Evolutionary conservation across 768 basidiomycete genomes (phyloP), one percentile per base, ranked within the genome.

Genomic region (Leccinum barrowsii): DNA sequence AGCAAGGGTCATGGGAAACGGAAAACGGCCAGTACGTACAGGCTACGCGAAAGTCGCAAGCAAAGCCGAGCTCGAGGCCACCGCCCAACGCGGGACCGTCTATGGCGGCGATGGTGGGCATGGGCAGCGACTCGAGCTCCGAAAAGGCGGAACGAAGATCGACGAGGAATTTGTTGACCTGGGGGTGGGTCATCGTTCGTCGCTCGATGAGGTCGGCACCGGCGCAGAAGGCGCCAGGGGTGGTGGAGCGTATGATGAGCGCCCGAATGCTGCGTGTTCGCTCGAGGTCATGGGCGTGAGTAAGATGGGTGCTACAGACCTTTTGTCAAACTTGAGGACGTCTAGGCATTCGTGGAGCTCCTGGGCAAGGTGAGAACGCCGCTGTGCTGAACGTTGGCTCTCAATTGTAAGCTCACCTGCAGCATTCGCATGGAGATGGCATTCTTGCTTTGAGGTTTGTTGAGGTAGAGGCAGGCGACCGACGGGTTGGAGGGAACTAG

Each of bases 71-170:
- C 72, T 98, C 94, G 28, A 94, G 79, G 2, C 94, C 94, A n/a
- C 94, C 94, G 10, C 94, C 94, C 0, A 98, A 79, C 8, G 94
- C 94, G 19, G 91, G 92, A 0, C 94, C 94, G 69, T 97, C 94
- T 44, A 98, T 90, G 5, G 94, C 92, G 35, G 90, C 90, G 56
- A 97, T 90, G 15, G 92, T 95, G 4, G 94, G 94, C 77, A 95
- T 83, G 5, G 89, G 88, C 34, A 96, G 76, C 42, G 79, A 77
- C 74, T 94, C 93, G n/a, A 98, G 81, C 65, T 82, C 83, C 28
- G 81, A 79, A 42, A 98, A 73, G 8, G 90, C 82, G 40, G 78
- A 76, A 28, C 94, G 83, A 22, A 97, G 78, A 64, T 89, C 85
- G 51, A 78, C 74, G 49, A 97, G 86, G 74, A 96, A 97, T 65